Percentiles rank a stretch among this genome's conserved stretches.
phyloP scores from a whole-genome alignment of 2,329 filamentous ascomycete genomes.

The Lasiodiplodia hormozganensis region DNA sequence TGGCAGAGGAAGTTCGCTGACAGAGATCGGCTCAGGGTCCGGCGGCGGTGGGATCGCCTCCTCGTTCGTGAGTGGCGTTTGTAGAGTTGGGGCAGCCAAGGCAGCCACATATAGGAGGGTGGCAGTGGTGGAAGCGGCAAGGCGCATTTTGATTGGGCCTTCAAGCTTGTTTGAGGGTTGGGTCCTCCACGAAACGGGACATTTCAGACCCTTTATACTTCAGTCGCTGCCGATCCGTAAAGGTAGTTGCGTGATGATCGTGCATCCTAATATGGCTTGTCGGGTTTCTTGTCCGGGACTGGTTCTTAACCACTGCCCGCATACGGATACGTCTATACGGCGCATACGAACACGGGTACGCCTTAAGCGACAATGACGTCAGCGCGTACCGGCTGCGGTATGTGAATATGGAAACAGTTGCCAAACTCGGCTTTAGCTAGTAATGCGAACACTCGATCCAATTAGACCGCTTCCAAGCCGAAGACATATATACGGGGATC shows the following conservation, averaged over 20 bases:
- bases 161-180: neutral
- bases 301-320: neutral
- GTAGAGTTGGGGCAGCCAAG: constrained; percentile 2
- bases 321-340: constrained; percentile 8
- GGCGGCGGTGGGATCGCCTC: constrained; percentile 19
- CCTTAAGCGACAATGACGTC: neutral
- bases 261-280: neutral
- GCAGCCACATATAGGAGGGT: neutral
- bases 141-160: neutral
- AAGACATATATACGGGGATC: neutral
- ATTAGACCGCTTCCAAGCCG: neutral
- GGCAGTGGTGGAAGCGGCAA: neutral
- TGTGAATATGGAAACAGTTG: neutral
- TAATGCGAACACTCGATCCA: neutral
- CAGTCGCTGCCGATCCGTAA: neutral
- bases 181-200: neutral
- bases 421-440: neutral
- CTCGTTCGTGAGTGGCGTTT: neutral
- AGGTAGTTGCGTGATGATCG: neutral
- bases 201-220: neutral
- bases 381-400: neutral
- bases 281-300: neutral
- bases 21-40: constrained; percentile 43
- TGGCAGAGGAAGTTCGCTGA: constrained; percentile 48
- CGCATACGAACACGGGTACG: neutral